Percentiles rank a stretch among this genome's conserved stretches.
Conservation (phyloP, 495 filamentous ascomycete genomes). For the Astrocystis sublimbata region DNA sequence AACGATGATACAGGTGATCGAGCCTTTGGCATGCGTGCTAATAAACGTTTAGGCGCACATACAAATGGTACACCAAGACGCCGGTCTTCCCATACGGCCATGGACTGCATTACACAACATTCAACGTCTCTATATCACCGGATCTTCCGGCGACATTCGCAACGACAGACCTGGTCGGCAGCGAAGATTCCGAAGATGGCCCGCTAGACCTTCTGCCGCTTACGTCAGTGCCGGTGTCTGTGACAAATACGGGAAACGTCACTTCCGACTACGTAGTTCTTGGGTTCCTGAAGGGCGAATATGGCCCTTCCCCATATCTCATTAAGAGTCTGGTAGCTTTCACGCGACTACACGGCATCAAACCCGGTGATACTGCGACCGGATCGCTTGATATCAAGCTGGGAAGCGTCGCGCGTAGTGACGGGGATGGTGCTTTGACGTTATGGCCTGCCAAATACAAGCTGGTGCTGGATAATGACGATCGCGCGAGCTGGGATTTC, state of each 20-base stretch:
- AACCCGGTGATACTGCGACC: constrained; percentile 37
- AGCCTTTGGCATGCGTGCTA: background rate
- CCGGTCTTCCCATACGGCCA: constrained; percentile 52
- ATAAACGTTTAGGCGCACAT: constrained; percentile 47
- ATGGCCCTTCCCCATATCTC: constrained; percentile 58
- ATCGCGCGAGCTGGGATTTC: constrained; percentile 39
- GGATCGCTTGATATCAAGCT: constrained; percentile 53
- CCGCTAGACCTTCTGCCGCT: constrained; percentile 45
- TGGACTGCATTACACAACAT: constrained; percentile 52
- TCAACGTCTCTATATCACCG: constrained; percentile 42
- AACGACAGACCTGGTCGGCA: constrained; percentile 29
- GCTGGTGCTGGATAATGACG: constrained; percentile 53
- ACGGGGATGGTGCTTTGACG: constrained; percentile 53
- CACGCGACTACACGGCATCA: constrained; percentile 50
- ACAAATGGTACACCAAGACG: constrained; percentile 48
- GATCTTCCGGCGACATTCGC: constrained; percentile 29
- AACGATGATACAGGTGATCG: background rate
- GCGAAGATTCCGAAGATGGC: constrained; percentile 32
- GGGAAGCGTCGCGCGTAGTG: constrained; percentile 54
- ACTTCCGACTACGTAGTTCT: constrained; percentile 58
- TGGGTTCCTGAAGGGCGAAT: constrained; percentile 52
- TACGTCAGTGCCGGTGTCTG: constrained; percentile 36
- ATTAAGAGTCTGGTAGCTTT: constrained; percentile 61
- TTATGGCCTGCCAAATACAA: constrained; percentile 63
- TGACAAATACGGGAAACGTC: constrained; percentile 55